A percentile compares a stretch with the other conserved stretches of the same genome.
These are phyloP conservation scores for Rutstroemia sp. DNA, from an alignment of 2,329 filamentous ascomycete genomes.

Conservation along the genomic window DNA sequence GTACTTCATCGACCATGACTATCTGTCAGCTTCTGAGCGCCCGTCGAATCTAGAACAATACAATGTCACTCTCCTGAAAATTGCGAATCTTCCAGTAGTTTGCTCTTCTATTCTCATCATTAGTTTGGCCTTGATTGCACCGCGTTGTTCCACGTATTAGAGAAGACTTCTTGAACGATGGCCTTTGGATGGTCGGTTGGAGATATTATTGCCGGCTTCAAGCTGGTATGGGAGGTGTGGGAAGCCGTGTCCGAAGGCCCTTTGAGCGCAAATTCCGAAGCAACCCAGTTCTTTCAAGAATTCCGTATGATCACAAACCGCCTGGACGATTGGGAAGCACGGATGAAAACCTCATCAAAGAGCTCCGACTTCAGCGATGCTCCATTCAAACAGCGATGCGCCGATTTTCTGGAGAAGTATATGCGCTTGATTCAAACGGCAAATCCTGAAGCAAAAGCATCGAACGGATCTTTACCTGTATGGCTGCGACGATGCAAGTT, in stretches of 20 bases:
- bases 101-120: too few relatives aligned
- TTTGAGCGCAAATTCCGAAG: conserved; percentile 16
- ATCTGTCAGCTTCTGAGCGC: too few relatives aligned
- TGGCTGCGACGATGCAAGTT: conserved; percentile 15
- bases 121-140: too few relatives aligned
- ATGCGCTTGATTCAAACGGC: conserved; percentile 16
- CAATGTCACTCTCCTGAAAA: too few relatives aligned
- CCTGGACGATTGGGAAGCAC: conserved; percentile 18
- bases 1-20: too few relatives aligned
- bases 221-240: conserved; percentile 19
- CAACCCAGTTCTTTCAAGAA: conserved; percentile 19
- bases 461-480: conserved; percentile 8
- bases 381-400: conserved; percentile 14
- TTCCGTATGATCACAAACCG: conserved; percentile 15
- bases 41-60: too few relatives aligned
- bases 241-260: conserved; percentile 19
- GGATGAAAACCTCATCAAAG: conserved; percentile 6
- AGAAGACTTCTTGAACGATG: conserved; percentile 21
- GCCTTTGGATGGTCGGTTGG: conserved; percentile 30
- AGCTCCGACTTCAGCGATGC: conserved; percentile 8
- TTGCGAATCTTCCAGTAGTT: too few relatives aligned
- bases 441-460: conserved; percentile 16
- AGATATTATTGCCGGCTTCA: conserved; percentile 28
- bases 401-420: conserved; percentile 17
- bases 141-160: too few relatives aligned